A percentile compares a stretch with the other conserved stretches of the same genome.
Evolutionary conservation across 1,284 basidiomycete species (phyloP).

Genomic region (Pisolithus thermaeus): DNA sequence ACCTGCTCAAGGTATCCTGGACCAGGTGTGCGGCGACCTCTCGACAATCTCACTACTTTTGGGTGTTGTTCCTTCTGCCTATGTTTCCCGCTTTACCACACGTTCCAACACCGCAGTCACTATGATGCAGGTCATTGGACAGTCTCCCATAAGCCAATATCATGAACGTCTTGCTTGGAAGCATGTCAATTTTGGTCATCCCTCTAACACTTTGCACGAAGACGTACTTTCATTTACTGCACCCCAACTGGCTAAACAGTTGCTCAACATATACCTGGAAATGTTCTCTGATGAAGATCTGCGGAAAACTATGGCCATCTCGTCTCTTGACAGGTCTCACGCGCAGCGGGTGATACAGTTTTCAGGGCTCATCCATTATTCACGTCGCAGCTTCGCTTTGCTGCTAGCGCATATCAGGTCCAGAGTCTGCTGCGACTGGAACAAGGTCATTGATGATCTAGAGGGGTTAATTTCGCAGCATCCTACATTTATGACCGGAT

Average conservation of each 20-base stretch:
- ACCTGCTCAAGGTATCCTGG: constrained; percentile 28
- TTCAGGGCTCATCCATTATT: constrained; percentile 32
- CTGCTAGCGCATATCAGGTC: constrained; percentile 37
- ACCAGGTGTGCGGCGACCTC: constrained; percentile 35
- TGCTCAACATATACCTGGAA: constrained; percentile 42
- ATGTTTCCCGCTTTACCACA: constrained; percentile 37
- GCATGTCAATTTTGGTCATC: constrained; percentile 9
- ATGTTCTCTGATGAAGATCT: constrained; percentile 36
- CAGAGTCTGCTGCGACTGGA: constrained; percentile 31
- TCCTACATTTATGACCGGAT: constrained; percentile 26
- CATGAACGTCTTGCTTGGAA: constrained; percentile 44
- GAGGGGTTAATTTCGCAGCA: constrained; percentile 26
- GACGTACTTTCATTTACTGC: constrained; percentile 23
- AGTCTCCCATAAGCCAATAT: constrained; percentile 24
- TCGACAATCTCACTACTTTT: constrained; percentile 36
- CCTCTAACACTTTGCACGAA: neutral
- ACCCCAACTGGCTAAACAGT: constrained; percentile 32
- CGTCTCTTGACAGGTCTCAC: constrained; percentile 3
- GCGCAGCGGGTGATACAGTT: neutral
- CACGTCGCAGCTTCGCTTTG: constrained; percentile 37
- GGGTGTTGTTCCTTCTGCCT: constrained; percentile 36
- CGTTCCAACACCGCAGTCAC: constrained; percentile 39
- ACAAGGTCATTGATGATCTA: constrained; percentile 25
- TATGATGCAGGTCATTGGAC: constrained; percentile 8
- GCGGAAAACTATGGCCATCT: constrained; percentile 6